Evolutionary conservation across 305 asterid species (phyloP), one percentile per base, ranked within the genome.

Genomic region (Stenogyne calaminthoides): DNA sequence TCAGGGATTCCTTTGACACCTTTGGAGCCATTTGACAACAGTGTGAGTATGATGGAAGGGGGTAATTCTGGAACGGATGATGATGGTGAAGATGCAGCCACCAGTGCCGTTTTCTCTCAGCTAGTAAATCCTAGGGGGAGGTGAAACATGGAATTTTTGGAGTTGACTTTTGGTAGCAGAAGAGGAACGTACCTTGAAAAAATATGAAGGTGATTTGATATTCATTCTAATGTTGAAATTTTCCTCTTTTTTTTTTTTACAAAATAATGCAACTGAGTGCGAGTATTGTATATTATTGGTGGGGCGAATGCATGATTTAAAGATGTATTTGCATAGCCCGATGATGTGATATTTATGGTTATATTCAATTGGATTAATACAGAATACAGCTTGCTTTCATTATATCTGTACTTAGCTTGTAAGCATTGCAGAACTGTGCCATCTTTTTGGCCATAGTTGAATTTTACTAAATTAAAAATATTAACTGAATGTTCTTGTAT

Each of bases 101-200:
- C 96, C 39, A 89, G 93, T 65, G 97, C 98, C 2, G 99, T 95
- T 80, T 95, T 95, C 84, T 93, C 99, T n/a, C 98, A 95, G 86
- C 97, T 95, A n/a, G 98, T 95, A 69, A 87, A 95, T 79, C 99
- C 99, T 19, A 90, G 98, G n/a, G 99, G 99, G 69, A 83, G 99
- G 86, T 95, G 92, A 90, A 73, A 27, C 49, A 65, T 10, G 7
- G 15, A 44, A 57, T 67, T 72, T 69, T 70, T 59, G 72, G 51
- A 58, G 19, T 70, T 68, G 46, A 65, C 62, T 70, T 82, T 40
- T 64, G 68, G 74, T 74, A 16, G 59, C 56, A 56, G 62, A 34
- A 57, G 51, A 70, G 54, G n/a, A 49, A 19, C 74, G 70, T 77
- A 57, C 77, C 74, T 68, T 69, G 59, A 22, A 52, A 76, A 74